Percentiles rank a stretch among this genome's conserved stretches.
phyloP scores from a whole-genome alignment of 352 stramenopile genomes.

The Pythium guiyangense region DNA sequence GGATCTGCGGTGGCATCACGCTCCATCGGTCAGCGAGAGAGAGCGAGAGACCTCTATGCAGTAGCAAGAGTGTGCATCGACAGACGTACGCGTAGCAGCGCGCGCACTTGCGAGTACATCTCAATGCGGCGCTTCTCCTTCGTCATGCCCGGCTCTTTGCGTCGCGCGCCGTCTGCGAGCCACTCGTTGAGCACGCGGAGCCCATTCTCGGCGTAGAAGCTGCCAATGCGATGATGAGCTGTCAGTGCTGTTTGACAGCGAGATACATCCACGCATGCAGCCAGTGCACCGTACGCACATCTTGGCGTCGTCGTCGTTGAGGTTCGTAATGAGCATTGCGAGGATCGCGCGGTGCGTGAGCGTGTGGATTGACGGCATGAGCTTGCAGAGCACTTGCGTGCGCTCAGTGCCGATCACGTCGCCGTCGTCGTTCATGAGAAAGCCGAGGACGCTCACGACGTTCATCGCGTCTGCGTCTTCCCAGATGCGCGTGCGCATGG shows the following conservation, averaged over 20 bases:
- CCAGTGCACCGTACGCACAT: conserved; percentile 26
- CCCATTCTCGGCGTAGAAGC: conserved; percentile 70
- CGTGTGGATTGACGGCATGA: conserved; percentile 84
- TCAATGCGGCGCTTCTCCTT: conserved; percentile 67
- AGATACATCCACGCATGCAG: background rate
- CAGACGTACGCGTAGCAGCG: conserved; percentile 48
- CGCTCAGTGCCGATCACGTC: conserved; percentile 67
- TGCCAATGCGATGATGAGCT: conserved; percentile 16
- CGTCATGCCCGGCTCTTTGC: conserved; percentile 30
- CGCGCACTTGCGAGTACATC: conserved; percentile 76
- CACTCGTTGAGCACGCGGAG: conserved; percentile 72
- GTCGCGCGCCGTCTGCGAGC: conserved; percentile 42
- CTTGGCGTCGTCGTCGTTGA: conserved; percentile 67
- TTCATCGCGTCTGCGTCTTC: conserved; percentile 74
- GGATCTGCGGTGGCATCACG: conserved; percentile 23
- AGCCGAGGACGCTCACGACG: conserved; percentile 76
- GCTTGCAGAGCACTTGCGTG: conserved; percentile 75
- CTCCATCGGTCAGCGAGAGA: too few species aligned
- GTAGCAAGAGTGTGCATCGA: background rate
- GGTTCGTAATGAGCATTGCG: conserved; percentile 60
- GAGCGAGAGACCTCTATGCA: background rate
- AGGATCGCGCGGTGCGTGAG: conserved; percentile 71
- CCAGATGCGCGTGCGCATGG: conserved; percentile 73
- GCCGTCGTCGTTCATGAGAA: conserved; percentile 78
- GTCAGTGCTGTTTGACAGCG: background rate